Evolutionary conservation across 306 rosid species (phyloP), one percentile per base, ranked within the genome.

Genomic region (Fragaria nilgerrensis): DNA sequence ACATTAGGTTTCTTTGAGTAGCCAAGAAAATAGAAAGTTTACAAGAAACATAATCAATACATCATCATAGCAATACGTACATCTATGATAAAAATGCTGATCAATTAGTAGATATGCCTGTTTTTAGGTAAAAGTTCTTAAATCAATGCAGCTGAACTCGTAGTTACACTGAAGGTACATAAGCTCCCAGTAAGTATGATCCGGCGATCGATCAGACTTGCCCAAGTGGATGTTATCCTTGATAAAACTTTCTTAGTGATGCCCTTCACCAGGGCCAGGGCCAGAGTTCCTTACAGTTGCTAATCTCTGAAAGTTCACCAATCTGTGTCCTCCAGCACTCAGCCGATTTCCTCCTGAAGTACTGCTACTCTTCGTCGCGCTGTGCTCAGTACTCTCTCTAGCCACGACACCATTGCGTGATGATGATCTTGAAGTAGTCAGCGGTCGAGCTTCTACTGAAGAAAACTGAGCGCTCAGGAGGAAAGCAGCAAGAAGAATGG

Each of bases 231-330:
- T 25, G 64, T 0, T 61, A 9, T 25, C 66, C 66, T 25, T 9
- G 4, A 56, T 56, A n/a, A 9, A 5, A 50, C 50, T 4, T 55
- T 5, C 17, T 75, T 37, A 39, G 22, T 1, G 5, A 76, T 89
- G 89, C 3, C 89, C 93, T 39, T 9, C 52, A 29, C 90, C 91
- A 34, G 86, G 75, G 67, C 81, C 36, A 36, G 91, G 90, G 50
- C 90, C 94, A 63, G 84, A 82, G 47, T 70, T 0, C 76, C 83
- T 85, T 9, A 41, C 72, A 65, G 10, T 82, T 71, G 29, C 74
- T 5, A 79, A 5, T 11, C 55, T 50, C 61, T 9, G 70, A 19
- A 20, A 48, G 55, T 29, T 74, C 17, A 77, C 70, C 14, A 7
- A 44, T 73, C 22, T 71, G 72, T 81, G 89, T 2, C 83, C 70